Conservation (phyloP, 176 grass and related monocot species). For the Carex scoparia region DNA sequence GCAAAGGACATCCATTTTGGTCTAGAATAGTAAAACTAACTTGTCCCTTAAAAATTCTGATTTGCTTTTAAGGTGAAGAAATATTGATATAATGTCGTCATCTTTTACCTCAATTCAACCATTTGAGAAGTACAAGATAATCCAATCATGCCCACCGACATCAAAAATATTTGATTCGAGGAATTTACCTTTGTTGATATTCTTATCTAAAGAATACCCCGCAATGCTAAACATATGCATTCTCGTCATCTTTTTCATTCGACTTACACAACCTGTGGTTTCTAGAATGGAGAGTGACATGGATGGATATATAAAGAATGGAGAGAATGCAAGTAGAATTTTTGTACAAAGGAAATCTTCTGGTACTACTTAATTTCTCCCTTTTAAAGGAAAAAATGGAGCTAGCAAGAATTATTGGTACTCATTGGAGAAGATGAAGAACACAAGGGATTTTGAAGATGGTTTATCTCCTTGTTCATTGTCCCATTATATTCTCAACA, state of each 20-base stretch:
- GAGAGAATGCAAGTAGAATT: neutral
- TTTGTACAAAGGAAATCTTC: neutral
- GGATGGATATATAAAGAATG: neutral
- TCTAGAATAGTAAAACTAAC: neutral
- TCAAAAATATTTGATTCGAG: neutral
- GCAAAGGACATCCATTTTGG: neutral
- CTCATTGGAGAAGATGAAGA: too few relatives aligned
- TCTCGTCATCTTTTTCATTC: neutral
- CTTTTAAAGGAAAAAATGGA: too few relatives aligned
- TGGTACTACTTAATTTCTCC: too few relatives aligned
- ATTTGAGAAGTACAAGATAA: neutral
- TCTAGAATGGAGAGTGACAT: neutral
- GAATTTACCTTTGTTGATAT: neutral
- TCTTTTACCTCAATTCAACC: neutral
- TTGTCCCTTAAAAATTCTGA: neutral
- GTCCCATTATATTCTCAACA: too few relatives aligned
- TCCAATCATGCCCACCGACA: neutral
- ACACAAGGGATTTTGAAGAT: too few relatives aligned
- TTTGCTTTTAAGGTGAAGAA: neutral
- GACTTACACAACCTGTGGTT: neutral
- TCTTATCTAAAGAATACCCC: neutral
- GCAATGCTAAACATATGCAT: constrained; percentile 8
- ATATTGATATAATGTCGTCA: neutral
- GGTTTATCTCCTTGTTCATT: too few relatives aligned
- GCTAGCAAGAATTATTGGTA: too few relatives aligned